Conservation (phyloP, 177 flowering plant genomes). For the Vitis hybrid region DNA sequence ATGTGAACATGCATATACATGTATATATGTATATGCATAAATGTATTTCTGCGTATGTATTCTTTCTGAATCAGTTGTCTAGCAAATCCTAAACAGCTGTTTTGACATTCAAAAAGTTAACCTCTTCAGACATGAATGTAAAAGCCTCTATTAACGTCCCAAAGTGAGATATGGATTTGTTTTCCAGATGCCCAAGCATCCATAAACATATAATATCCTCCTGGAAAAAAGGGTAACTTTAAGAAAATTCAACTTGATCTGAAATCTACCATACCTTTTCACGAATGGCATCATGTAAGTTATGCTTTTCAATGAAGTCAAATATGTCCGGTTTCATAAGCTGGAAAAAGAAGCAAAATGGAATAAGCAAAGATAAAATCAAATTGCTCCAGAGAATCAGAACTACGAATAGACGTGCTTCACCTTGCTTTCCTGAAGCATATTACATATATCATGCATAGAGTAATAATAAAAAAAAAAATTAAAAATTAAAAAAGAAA, state of each 20-base stretch:
- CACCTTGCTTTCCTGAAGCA: not conserved
- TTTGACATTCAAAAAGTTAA: no score
- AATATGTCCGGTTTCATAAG: slow-evolving; percentile 88
- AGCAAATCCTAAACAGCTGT: no score
- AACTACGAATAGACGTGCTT: not conserved
- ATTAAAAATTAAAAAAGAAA: not conserved
- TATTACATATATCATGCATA: not conserved
- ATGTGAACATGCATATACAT: no score
- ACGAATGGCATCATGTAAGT: slow-evolving; percentile 74
- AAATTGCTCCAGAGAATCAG: not conserved
- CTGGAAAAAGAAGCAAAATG: slow-evolving; percentile 40
- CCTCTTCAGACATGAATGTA: not conserved
- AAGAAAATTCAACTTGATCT: not conserved
- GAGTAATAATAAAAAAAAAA: not conserved
- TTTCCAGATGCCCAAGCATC: not conserved
- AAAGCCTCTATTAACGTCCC: not conserved
- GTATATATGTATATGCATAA: no score
- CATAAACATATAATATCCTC: not conserved
- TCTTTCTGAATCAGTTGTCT: not conserved
- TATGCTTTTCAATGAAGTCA: slow-evolving; percentile 84
- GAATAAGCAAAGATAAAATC: slow-evolving; percentile 3
- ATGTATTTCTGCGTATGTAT: not conserved
- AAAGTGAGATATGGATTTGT: not conserved
- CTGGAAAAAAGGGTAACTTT: not conserved
- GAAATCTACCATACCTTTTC: slow-evolving; percentile 68